Base-by-base conservation (phyloP, 2,329 filamentous ascomycete genomes). In the Nemania sp. region DNA sequence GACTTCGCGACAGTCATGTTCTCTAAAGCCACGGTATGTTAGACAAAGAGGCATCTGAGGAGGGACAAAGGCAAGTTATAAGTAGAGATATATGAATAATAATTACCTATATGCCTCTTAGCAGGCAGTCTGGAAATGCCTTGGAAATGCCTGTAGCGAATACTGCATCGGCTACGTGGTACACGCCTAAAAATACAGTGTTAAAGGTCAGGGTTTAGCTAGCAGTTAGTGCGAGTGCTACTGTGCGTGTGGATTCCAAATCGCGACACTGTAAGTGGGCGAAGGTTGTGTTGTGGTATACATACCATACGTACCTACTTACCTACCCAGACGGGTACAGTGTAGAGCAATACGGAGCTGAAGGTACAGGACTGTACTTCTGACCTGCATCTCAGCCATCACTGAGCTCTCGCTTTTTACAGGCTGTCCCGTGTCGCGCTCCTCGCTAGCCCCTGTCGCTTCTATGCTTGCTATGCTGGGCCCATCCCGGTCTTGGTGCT, bases 351-450 rank as follows among this genome's bases (percentile, higher is more conserved):
- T 45, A 54, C n/a, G 51, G 65, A 68, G 66, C 66, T 65, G 65
- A 65, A 49, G 59, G 45, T 55, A 53, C 35, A 26, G 43, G 24
- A 65, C 24, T 49, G 55, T 69, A 70, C 65, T 68, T 70, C 67
- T 70, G 64, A 63, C 67, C 66, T 69, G 68, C 68, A 70, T 66
- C 63, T 69, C 69, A 66, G 65, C 69, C 60, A 65, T 66, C 60
- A 62, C 54, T 69, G 60, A 55, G 67, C 68, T 69, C 64, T 72
- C 58, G 68, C 70, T 55, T 69, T 56, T 71, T 68, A 72, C 64
- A 70, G 70, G 70, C 62, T 58, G 67, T 70, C 55, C 63, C 69
- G 67, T 68, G 69, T 71, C 70, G 70, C 69, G 68, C 64, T 71
- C 56, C 49, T 63, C 59, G 57, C 57, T 62, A 66, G 68, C 68